Evolutionary conservation across 2,329 filamentous ascomycete genomes (phyloP), one percentile per base, ranked within the genome.

Genomic region (Beauveria rudraprayagi): DNA sequence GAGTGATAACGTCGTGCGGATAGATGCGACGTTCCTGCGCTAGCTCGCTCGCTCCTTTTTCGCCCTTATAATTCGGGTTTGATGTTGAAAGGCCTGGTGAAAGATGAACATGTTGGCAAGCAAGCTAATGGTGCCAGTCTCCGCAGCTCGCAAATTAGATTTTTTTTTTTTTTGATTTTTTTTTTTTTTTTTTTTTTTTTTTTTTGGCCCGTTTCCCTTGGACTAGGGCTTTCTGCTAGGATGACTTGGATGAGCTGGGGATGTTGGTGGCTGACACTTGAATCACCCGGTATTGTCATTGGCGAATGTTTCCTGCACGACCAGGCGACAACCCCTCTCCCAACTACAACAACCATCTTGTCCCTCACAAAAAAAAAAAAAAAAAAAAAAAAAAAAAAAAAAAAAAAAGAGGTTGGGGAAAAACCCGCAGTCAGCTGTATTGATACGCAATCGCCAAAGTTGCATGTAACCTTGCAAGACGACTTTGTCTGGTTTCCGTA

Each of bases 11-110:
- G 19, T 34, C 3, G 44, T 9, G 34, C 59, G 52, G 59, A 46
- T 50, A 61, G 59, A 61, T 55, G 59, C 59, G 52, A 61, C 59
- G 59, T 55, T 61, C 59, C 59, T 61, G 59, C 59, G 37, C 41
- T 61, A 61, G 59, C 46, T 56, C 10, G 26, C 56, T 46, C 47
- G 26, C 56, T 46, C 47, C 47, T 17, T 43, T 34, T 17, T 34
- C 37, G 17, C n/a, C 14, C 3, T 43, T 40, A 1, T 22, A 26
- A 40, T 48, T 48, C n/a, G 9, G 28, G 44, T 19, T n/a, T 16
- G 26, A 7, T 22, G n/a, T 17, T 19, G 8, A 40, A 56, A 14
- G 34, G 22, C 30, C 19, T n/a, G 26, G 43, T 34, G 43, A 37
- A 56, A 14, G 43, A 56, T 34, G 54, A 43, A 46, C 40, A 28